Base-by-base conservation (phyloP, 1,284 basidiomycete genomes). In the Athelia psychrophila region DNA sequence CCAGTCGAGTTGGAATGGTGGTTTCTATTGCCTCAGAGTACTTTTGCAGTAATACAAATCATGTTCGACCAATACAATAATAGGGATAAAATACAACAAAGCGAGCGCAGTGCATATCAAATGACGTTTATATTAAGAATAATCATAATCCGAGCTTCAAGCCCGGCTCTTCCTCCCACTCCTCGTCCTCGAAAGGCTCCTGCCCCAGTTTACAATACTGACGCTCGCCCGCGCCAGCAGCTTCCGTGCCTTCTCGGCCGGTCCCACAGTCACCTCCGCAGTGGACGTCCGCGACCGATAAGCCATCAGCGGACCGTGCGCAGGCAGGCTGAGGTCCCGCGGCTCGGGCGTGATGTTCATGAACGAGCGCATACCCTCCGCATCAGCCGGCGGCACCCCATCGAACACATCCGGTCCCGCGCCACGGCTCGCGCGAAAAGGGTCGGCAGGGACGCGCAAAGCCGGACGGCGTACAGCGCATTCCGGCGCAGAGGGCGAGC, bases 291-390 rank as follows among this genome's bases (percentile, higher is more conserved):
- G 38, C 16, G 38, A 42, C 6, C 38, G 38, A 6, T 6, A 18
- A 22, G 6, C 8, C 16, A 22, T n/a, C 27, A 30, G 27, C 27
- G 13, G 13, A 13, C 27, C 27, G 27, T 30, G 27, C 27, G 27
- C 27, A 30, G 27, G 27, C 27, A 30, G 27, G 13, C 24, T 38
- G 18, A 22, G 24, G 22, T 38, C 48, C 48, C 3, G 30, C 6
- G 20, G 36, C 35, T 60, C 59, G 15, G 59, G 58, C 12, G 58
- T 54, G 10, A 58, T 52, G 44, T 57, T 53, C 13, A 60, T 74
- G 56, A 75, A 75, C 3, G 73, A 74, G 49, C 55, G 66, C 12
- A 65, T 62, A 9, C 51, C 24, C 49, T 57, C 27, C 36, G 52
- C 30, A 33, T 48, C 47, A 20, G 47, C 47, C n/a, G n/a, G 23